Conservation (phyloP, 139 green algal species). For the Cymbomonas tetramitiformis region DNA sequence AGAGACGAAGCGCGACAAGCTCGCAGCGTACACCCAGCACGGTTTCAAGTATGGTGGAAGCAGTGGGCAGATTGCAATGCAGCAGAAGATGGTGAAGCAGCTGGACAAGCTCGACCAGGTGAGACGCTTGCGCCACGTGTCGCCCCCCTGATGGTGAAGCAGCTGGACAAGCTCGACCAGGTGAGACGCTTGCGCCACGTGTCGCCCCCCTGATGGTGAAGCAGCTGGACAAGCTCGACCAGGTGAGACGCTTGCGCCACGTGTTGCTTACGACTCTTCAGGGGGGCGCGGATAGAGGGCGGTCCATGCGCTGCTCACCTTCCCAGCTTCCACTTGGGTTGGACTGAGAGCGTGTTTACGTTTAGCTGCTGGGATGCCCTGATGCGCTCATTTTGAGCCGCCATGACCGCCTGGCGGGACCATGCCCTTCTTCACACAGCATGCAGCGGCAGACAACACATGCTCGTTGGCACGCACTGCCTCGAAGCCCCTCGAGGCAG, state of each 20-base stretch:
- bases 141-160: constrained; percentile 6
- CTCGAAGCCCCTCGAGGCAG: too few relatives aligned
- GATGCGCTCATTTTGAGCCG: too few relatives aligned
- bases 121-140: neutral
- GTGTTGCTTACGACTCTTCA: neutral
- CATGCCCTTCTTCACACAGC: too few relatives aligned
- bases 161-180: constrained; percentile 22
- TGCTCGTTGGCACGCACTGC: too few relatives aligned
- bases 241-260: constrained; percentile 1
- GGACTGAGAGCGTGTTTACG: too few relatives aligned
- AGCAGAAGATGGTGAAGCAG: constrained; percentile 16
- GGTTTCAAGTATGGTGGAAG: constrained; percentile 22
- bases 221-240: constrained; percentile 20
- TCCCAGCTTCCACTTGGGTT: too few relatives aligned
- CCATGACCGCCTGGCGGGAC: too few relatives aligned
- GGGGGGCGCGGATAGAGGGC: neutral
- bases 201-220: constrained; percentile 6
- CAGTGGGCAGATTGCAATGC: constrained; percentile 14
- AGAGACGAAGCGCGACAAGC: constrained; percentile 11
- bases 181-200: neutral
- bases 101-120: constrained; percentile 20
- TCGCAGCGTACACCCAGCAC: constrained; percentile 17
- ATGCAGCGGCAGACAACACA: too few relatives aligned
- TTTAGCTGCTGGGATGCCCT: too few relatives aligned
- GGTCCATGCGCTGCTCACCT: neutral